Base-by-base conservation (phyloP, 2,329 filamentous ascomycete species). In the Exophiala dermatitidis region DNA sequence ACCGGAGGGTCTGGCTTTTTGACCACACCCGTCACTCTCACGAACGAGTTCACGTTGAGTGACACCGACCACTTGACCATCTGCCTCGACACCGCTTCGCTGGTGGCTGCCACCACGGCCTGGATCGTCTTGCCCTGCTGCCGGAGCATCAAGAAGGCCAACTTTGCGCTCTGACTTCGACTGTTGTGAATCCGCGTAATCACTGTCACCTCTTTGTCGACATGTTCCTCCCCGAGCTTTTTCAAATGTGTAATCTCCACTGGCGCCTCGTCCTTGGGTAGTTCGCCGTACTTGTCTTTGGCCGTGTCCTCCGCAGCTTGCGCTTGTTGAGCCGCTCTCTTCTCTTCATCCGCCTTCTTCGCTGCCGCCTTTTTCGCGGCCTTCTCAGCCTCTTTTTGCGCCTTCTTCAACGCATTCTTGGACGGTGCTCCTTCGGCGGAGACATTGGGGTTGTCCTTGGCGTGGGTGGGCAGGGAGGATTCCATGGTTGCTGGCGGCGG, bases 51-150 rank as follows among this genome's bases (percentile, higher is more conserved):
- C 43, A 85, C 77, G 66, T 82, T 85, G 62, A 95, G 73, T 41
- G 75, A 79, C 45, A 81, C 82, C 46, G 86, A 83, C 82, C 87
- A 97, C 74, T 97, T 97, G 68, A 96, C 88, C 91, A 97, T 97
- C 71, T 88, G 89, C 68, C 84, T 85, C 58, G 82, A 86, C 36
- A 90, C 80, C 46, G 73, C 79, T 68, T 61, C 61, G 10, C 61
- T 72, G 34, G 77, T 82, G 64, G 89, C 81, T 67, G 76, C 72
- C 65, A 80, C 81, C 46, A 96, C 85, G 48, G 85, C 89, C 74
- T 96, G 90, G 37, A 96, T 84, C 29, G 84, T 85, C 76, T 86
- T 84, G 65, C 83, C 79, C 69, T 87, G 83, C 70, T 89, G 80
- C 59, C 88, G 81, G 63, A 97, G 78, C 74, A 93, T 89, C 64